Evolutionary conservation across 1,284 basidiomycete species (phyloP).

Genomic region (Tremellales sp.): DNA sequence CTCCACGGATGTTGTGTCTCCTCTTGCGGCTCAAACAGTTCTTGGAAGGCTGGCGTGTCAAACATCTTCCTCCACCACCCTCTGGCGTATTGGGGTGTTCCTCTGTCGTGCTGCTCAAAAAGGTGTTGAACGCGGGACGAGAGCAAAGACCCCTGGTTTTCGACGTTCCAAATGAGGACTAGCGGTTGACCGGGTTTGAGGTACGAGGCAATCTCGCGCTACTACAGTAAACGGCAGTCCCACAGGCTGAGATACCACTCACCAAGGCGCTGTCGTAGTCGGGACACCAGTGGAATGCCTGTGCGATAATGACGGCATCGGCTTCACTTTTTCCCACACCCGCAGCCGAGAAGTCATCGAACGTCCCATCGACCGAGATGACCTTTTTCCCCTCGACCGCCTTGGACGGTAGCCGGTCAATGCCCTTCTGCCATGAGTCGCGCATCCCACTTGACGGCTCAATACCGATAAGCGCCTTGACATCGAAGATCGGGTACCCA

Average conservation of each 20-base stretch:
- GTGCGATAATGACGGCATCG: constrained; percentile 47
- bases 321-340: constrained; percentile 26
- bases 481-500: constrained; percentile 32
- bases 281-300: constrained; percentile 48
- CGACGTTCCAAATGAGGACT: constrained; percentile 48
- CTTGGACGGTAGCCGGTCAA: constrained; percentile 8
- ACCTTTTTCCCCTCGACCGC: constrained; percentile 1
- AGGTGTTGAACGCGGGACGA: constrained; percentile 15
- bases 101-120: constrained; percentile 34
- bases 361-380: constrained; percentile 42
- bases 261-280: constrained; percentile 43
- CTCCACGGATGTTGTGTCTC: constrained; percentile 24
- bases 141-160: constrained; percentile 13
- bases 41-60: constrained; percentile 29
- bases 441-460: constrained; percentile 51
- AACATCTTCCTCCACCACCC: constrained; percentile 32
- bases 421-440: constrained; percentile 29
- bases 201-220: constrained; percentile 42
- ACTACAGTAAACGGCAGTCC: constrained; percentile 1
- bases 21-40: constrained; percentile 27
- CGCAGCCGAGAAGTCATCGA: constrained; percentile 40
- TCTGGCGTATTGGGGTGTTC: constrained; percentile 44
- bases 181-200: constrained; percentile 43
- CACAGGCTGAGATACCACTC: too few species aligned
- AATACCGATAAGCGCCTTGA: constrained; percentile 40